phyloP scores from a whole-genome alignment of 2,329 filamentous ascomycete species.

The Tolypocladium paradoxum region DNA sequence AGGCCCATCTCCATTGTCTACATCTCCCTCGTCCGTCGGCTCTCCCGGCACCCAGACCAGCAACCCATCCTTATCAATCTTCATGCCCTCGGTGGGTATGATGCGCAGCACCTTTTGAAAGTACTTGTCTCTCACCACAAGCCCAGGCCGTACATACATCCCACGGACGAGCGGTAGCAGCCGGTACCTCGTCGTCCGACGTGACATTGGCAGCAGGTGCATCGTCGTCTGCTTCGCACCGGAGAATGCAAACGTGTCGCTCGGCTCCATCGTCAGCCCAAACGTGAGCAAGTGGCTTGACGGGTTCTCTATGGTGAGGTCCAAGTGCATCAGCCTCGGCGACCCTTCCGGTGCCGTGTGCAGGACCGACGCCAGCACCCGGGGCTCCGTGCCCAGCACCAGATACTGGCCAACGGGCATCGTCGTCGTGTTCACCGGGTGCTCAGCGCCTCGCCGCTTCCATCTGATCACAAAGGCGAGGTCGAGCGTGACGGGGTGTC shows the following conservation, averaged over 20 bases:
- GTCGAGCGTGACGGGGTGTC: constrained; percentile 63
- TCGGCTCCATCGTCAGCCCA: constrained; percentile 82
- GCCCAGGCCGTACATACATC: constrained; percentile 57
- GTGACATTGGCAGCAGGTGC: constrained; percentile 72
- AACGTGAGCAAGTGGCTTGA: constrained; percentile 94
- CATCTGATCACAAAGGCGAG: constrained; percentile 67
- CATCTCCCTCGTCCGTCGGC: constrained; percentile 7
- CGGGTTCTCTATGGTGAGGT: constrained; percentile 75
- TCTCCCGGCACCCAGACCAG: constrained; percentile 46
- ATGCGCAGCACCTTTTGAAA: constrained; percentile 85
- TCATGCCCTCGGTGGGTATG: constrained; percentile 65
- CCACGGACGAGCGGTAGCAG: constrained; percentile 58
- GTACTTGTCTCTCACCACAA: constrained; percentile 79
- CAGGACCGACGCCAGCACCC: constrained; percentile 57
- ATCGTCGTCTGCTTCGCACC: constrained; percentile 73
- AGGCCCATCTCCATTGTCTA: constrained; percentile 12
- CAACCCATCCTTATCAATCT: constrained; percentile 52
- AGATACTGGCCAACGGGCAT: constrained; percentile 72
- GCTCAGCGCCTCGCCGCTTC: constrained; percentile 46
- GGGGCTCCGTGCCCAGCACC: constrained; percentile 73
- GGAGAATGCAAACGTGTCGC: constrained; percentile 85
- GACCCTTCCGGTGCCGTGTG: constrained; percentile 24
- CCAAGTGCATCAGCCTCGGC: constrained; percentile 31
- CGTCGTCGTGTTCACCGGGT: constrained; percentile 49
- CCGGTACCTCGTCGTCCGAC: constrained; percentile 62